Evolutionary conservation across 129 eudicot genomes (phyloP).

Genomic region (Saposhnikovia divaricata): DNA sequence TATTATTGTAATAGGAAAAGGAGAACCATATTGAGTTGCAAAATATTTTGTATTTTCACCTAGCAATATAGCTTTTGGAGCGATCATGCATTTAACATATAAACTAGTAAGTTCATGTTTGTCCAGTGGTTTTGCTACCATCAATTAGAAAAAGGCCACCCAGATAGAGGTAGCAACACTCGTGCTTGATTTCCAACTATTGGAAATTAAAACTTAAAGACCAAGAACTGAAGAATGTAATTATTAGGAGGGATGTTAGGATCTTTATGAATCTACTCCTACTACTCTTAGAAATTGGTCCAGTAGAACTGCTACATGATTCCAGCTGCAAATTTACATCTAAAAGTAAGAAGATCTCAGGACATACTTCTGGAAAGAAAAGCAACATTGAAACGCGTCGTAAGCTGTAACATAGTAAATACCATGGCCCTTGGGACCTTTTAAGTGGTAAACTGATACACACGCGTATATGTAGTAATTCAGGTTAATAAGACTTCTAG

Average conservation of each 20-base stretch:
- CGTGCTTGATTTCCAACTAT: neutral
- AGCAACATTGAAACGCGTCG: neutral
- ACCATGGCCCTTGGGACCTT: neutral
- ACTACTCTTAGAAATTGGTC: neutral
- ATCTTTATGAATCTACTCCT: neutral
- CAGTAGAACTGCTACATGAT: neutral
- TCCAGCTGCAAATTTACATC: neutral
- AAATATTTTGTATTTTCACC: neutral
- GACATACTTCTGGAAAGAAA: neutral
- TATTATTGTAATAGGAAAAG: neutral
- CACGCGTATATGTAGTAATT: neutral
- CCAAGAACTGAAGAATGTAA: neutral
- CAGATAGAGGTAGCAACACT: neutral
- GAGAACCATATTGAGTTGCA: neutral
- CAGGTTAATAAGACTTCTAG: neutral
- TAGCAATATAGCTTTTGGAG: neutral
- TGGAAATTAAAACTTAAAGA: neutral
- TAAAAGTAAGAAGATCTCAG: neutral
- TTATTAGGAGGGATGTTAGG: neutral
- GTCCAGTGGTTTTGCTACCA: neutral
- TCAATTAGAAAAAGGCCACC: neutral
- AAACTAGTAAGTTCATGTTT: neutral
- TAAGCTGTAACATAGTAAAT: neutral
- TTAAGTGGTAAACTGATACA: neutral
- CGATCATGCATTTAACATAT: neutral